Evolutionary conservation across 805 yeast species (phyloP).

Genomic region (Teunomyces tritomae): DNA sequence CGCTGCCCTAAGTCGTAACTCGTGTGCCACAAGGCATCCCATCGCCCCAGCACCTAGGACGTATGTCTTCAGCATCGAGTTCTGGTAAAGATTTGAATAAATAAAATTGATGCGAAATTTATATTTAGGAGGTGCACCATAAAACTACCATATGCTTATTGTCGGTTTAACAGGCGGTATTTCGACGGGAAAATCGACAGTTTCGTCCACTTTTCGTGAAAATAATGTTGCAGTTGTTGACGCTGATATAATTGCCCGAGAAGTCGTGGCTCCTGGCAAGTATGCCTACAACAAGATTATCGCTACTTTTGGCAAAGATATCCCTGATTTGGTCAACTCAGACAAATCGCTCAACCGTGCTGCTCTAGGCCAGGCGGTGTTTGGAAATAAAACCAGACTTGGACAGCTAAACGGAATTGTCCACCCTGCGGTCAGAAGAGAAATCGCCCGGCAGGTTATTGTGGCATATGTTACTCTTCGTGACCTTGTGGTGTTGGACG

Average conservation of each 20-base stretch:
- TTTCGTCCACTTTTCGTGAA: slow-evolving; percentile 55
- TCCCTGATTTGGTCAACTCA: slow-evolving; percentile 47
- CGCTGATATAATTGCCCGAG: slow-evolving; percentile 86
- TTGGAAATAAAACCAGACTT: slow-evolving; percentile 62
- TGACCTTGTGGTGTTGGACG: slow-evolving; percentile 72
- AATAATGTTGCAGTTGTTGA: slow-evolving; percentile 64
- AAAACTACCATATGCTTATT: slow-evolving; percentile 57
- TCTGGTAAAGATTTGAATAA: not conserved
- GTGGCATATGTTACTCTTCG: slow-evolving; percentile 57
- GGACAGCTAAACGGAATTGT: slow-evolving; percentile 66
- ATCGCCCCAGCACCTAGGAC: slow-evolving; percentile 55
- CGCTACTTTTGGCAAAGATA: slow-evolving; percentile 50
- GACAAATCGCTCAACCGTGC: slow-evolving; percentile 61
- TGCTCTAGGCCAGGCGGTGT: slow-evolving; percentile 75
- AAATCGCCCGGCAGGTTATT: slow-evolving; percentile 57
- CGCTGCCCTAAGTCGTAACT: slow-evolving; percentile 40
- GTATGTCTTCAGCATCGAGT: slow-evolving; percentile 23
- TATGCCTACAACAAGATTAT: slow-evolving; percentile 68
- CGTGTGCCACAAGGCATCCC: slow-evolving; percentile 48
- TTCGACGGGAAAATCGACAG: slow-evolving; percentile 95
- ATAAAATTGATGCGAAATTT: slow-evolving; percentile 38
- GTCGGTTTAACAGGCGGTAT: slow-evolving; percentile 98
- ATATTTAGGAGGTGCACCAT: not conserved
- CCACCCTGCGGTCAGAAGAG: slow-evolving; percentile 81
- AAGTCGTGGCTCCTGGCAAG: slow-evolving; percentile 79